These are phyloP conservation scores for Gigaspora rosea DNA, from an alignment of 192 early-diverging fungal genomes.

Conservation along the genomic window DNA sequence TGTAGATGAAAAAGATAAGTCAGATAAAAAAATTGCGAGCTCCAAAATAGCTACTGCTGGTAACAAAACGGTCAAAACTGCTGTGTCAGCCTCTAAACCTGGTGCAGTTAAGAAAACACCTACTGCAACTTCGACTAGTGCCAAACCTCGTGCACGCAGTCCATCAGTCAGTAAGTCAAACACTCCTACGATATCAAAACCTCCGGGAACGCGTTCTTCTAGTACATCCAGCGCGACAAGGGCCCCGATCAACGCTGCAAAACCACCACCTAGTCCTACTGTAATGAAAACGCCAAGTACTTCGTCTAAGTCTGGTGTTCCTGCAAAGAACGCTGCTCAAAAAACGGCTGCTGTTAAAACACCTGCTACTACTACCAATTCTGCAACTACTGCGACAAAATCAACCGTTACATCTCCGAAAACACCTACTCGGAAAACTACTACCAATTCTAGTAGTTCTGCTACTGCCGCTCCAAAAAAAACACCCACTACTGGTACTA, in stretches of 20 bases:
- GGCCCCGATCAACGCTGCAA: background rate
- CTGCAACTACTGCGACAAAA: background rate
- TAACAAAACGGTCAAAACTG: slow-evolving; percentile 10
- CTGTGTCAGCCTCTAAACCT: background rate
- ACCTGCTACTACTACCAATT: background rate
- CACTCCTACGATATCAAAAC: background rate
- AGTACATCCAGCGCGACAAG: slow-evolving; percentile 1
- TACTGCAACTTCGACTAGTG: background rate
- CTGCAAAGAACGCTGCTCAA: background rate
- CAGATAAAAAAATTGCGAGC: background rate
- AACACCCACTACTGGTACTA: background rate
- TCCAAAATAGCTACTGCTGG: background rate
- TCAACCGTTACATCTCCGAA: background rate
- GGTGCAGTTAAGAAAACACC: background rate
- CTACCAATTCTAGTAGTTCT: background rate
- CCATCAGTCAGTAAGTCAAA: slow-evolving; percentile 11
- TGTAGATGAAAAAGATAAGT: slow-evolving; percentile 11
- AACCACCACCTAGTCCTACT: background rate
- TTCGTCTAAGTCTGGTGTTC: background rate
- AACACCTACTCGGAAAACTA: background rate
- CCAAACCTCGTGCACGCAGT: slow-evolving; percentile 19
- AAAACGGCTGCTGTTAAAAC: background rate
- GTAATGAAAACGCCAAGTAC: background rate
- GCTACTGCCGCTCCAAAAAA: background rate
- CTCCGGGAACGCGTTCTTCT: slow-evolving; percentile 10